Base-by-base conservation (phyloP, 768 basidiomycete species). In the Russula dissimulans region DNA sequence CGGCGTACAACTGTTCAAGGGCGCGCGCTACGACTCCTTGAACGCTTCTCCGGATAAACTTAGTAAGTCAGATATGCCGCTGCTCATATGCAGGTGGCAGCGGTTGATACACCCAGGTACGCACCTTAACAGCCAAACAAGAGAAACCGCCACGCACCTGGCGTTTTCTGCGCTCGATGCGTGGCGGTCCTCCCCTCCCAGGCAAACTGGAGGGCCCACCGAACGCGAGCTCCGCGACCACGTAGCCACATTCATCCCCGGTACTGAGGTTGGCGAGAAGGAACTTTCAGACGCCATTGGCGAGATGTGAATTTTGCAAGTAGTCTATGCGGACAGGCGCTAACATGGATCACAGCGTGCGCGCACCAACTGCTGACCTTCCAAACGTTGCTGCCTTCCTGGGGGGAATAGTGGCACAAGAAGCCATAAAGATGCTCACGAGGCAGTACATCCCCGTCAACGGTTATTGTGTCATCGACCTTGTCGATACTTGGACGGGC, bases 401-500 rank as follows among this genome's bases (percentile, higher is more conserved):
- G 0, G 97, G 97, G 1, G 97, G 97, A 3, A 72, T 98, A 39
- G 87, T 97, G 18, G 93, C 95, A 29, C 97, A 99, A 67, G 97
- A 99, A 70, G 85, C 86, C 6, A 98, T 98, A 79, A 98, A 99
- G 79, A 79, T 98, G 74, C 87, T 95, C 67, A 99, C 95, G 59
- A 85, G 84, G 67, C 97, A 99, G 72, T 99, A 99, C 70, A 80
- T 95, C 14, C 95, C 97, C 8, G 80, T 95, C 63, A 83, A 87
- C 62, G 90, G 91, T 14, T 87, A 86, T 65, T 90, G 88, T 66
- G 78, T 91, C 26, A 76, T 95, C 50, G 94, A 98, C 73, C 79
- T 97, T 62, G 78, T 91, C 32, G 87, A 87, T 54, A 84, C 83
- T 18, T 86, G 83, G 84, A 89, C 89, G 5, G 87, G 86, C 12